Evolutionary conservation across 1,139 yeast species (phyloP).

Genomic region (Nakaseomyces bracarensis): DNA sequence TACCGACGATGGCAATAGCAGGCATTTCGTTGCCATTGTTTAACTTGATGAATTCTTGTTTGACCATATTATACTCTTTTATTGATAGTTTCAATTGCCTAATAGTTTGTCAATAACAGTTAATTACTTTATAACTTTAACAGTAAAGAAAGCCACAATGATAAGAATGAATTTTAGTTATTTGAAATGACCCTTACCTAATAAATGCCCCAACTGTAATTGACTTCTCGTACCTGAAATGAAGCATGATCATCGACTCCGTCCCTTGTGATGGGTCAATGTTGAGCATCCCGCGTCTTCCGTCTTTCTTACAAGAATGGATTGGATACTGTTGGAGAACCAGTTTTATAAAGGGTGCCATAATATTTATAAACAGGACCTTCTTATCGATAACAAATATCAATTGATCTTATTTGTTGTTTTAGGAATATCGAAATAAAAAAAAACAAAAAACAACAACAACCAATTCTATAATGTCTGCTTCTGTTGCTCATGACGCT

Average conservation of each 20-base stretch:
- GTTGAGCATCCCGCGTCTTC: too few relatives aligned
- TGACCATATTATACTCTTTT: conserved; percentile 11
- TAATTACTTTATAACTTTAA: too few relatives aligned
- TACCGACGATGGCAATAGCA: conserved; percentile 48
- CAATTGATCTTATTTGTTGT: too few relatives aligned
- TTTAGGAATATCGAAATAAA: too few relatives aligned
- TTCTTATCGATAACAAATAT: too few relatives aligned
- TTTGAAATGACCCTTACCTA: too few relatives aligned
- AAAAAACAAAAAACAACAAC: not conserved
- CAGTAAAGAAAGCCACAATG: too few relatives aligned
- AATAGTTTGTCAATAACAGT: too few relatives aligned
- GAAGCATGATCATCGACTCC: not conserved
- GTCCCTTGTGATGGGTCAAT: conserved; percentile 4
- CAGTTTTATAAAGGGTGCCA: not conserved
- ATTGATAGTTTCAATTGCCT: too few relatives aligned
- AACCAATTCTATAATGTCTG: conserved; percentile 11
- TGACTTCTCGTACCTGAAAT: not conserved
- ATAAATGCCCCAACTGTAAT: too few relatives aligned
- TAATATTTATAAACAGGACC: not conserved
- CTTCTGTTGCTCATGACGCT: conserved; percentile 34
- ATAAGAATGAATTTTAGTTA: too few relatives aligned
- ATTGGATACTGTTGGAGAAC: not conserved
- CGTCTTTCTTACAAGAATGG: not conserved
- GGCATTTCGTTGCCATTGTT: conserved; percentile 39
- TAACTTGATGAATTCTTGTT: conserved; percentile 31